Conservation (phyloP, 495 filamentous ascomycete genomes). For the Penicillium atrosanguineum region DNA sequence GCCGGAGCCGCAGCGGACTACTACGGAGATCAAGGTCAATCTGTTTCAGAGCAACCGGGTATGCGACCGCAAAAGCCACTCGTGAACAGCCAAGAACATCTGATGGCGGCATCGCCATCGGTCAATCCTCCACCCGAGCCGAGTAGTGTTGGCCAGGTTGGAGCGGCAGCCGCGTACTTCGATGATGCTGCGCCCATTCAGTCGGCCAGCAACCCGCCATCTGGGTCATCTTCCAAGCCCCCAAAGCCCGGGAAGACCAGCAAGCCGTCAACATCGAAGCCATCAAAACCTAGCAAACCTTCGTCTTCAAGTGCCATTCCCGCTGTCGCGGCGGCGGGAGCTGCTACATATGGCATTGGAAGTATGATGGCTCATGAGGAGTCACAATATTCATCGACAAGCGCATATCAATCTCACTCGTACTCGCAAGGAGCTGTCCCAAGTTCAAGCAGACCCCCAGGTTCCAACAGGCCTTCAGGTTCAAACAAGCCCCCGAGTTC, state of each 20-base stretch:
- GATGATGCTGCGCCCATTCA: conserved; percentile 18
- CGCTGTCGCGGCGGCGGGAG: conserved; percentile 22
- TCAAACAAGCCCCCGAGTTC: background rate
- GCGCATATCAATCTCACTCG: conserved; percentile 13
- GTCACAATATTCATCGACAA: conserved; percentile 14
- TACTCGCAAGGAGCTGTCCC: conserved; percentile 19
- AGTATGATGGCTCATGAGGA: conserved; percentile 14
- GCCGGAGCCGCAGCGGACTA: conserved; percentile 64
- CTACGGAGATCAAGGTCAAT: conserved; percentile 64
- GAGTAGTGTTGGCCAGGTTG: conserved; percentile 47
- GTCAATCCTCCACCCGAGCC: conserved; percentile 52
- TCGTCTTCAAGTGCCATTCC: conserved; percentile 22
- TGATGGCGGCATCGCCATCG: conserved; percentile 47
- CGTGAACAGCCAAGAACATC: conserved; percentile 48
- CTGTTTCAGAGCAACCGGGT: conserved; percentile 60
- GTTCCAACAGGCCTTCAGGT: too few relatives aligned
- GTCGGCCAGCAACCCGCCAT: conserved; percentile 13
- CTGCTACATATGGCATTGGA: conserved; percentile 29
- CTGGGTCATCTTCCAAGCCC: conserved; percentile 22
- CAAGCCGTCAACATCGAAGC: conserved; percentile 16
- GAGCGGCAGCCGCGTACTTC: conserved; percentile 53
- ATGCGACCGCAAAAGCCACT: conserved; percentile 51
- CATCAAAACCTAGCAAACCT: conserved; percentile 29
- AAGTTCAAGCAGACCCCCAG: conserved; percentile 22
- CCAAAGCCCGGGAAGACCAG: conserved; percentile 22